Conservation (phyloP, 176 grass and related monocot species). For the maize (Zea mays) region Zm-B73-REFERENCE-NAM-5.0 NC_050098.1:205032501-205033000, state of each 20-base stretch:
- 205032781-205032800: constrained; percentile 35
- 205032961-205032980: constrained; percentile 25
- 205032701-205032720: constrained; percentile 3
- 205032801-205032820: constrained; percentile 28
- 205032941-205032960: neutral
- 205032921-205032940: neutral
- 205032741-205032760: constrained; percentile 45
- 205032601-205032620: neutral
- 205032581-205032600: neutral
- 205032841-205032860: constrained; percentile 2
- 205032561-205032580: neutral
- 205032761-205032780: constrained; percentile 37
- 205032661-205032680: neutral
- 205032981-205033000: constrained; percentile 23
- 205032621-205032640: neutral
- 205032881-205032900: neutral
- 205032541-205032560: neutral
- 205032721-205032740: constrained; percentile 20
- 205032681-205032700: constrained; percentile 39
- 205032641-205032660: neutral
- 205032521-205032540: neutral
- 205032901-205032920: constrained; percentile 21
- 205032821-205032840: neutral
- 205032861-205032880: neutral
- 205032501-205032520: neutral